Base-by-base conservation (phyloP, 768 basidiomycete genomes). In the Lentinula boryana region DNA sequence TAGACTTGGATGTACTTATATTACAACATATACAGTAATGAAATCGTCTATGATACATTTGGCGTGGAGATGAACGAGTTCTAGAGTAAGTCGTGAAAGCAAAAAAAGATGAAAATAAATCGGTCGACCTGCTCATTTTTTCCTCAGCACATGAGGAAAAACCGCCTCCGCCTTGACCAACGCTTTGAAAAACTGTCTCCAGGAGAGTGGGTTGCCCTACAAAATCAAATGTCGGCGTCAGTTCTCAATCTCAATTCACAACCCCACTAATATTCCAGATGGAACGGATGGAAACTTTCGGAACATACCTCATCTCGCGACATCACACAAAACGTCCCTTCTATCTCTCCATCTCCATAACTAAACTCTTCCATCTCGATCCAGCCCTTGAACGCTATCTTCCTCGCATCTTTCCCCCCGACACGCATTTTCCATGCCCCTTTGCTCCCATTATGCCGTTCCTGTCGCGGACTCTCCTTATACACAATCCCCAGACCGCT, bases 171-270 rank as follows among this genome's bases (percentile, higher is more conserved):
- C 82, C 64, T 71, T 66, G 46, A 89, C 81, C 48, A 89, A 65
- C 6, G 74, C 76, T 67, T 85, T 89, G 87, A 89, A 93, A 40
- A 92, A 75, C 68, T 82, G 80, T 43, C 89, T 76, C 91, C 90
- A 92, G 46, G 85, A 87, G 54, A 91, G 81, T 23, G 89, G 90
- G 68, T 84, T 88, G 0, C 90, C 90, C 87, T 91, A 56, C 1
- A 61, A 57, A 60, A 65, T n/a, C n/a, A 15, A 9, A 40, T 50
- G 33, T 46, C 23, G 56, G 4, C 8, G 16, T 31, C 41, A 60
- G 38, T 23, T 12, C 43, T 32, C 16, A 60, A 51, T 15, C 55
- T 27, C 27, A 18, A 41, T n/a, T 21, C 55, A 59, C 9, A 27
- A 27, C 27, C 27, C 27, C 27, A 27, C 27, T 27, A 3, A 27